Conservation (phyloP, 78 protist species). For the Dictyostelium purpureum region DNA sequence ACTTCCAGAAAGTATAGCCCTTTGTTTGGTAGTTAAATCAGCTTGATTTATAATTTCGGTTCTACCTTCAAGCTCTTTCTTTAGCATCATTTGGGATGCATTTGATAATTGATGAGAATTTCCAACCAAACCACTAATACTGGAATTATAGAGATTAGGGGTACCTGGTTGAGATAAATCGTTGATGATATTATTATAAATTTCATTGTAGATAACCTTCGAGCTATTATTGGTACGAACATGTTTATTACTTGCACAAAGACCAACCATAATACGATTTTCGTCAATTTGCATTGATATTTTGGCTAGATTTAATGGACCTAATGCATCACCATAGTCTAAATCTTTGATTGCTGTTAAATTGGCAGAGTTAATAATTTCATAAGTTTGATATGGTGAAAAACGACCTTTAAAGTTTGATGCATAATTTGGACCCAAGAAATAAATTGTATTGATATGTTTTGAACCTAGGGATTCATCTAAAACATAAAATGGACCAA, state of each 20-base stretch:
- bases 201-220: slow-evolving; percentile 14
- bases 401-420: slow-evolving; percentile 66
- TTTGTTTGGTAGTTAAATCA: slow-evolving; percentile 29
- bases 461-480: slow-evolving; percentile 49
- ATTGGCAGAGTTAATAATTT: slow-evolving; percentile 42
- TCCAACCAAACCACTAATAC: not conserved
- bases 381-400: slow-evolving; percentile 77
- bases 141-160: not conserved
- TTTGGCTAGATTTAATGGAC: slow-evolving; percentile 62
- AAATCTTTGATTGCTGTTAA: slow-evolving; percentile 51
- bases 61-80: not conserved
- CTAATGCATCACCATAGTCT: slow-evolving; percentile 57
- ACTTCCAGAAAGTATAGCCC: slow-evolving; percentile 25
- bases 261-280: slow-evolving; percentile 31
- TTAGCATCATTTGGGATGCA: not conserved
- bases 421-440: slow-evolving; percentile 73
- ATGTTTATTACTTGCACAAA: slow-evolving; percentile 38
- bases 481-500: slow-evolving; percentile 67
- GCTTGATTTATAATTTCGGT: slow-evolving; percentile 62
- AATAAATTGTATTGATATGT: slow-evolving; percentile 69
- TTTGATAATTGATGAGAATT: not conserved
- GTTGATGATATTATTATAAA: not conserved
- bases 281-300: slow-evolving; percentile 74
- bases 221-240: slow-evolving; percentile 3
- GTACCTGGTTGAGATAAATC: not conserved